Conservation (phyloP, 805 yeast genomes). For the Teunomyces gatunensis region DNA sequence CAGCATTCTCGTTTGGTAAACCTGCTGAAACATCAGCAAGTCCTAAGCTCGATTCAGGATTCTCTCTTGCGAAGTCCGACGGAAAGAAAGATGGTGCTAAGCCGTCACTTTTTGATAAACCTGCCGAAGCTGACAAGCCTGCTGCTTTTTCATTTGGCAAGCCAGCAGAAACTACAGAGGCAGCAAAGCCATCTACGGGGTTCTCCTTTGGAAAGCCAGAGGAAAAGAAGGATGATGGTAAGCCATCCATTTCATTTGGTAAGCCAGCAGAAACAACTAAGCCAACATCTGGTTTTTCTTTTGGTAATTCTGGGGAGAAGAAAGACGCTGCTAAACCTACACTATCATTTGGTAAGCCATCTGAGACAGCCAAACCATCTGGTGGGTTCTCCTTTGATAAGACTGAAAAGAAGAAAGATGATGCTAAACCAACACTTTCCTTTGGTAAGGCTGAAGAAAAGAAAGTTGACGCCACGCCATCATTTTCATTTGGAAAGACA, state of each 20-base stretch:
- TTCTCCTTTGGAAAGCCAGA: slow-evolving; percentile 7
- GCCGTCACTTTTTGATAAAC: background rate
- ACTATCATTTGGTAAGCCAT: slow-evolving; percentile 2
- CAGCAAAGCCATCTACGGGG: background rate
- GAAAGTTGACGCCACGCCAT: background rate
- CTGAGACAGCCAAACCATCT: background rate
- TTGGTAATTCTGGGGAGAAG: slow-evolving; percentile 20
- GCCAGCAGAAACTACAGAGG: slow-evolving; percentile 5
- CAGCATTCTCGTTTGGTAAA: slow-evolving; percentile 4
- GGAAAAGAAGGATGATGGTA: slow-evolving; percentile 4
- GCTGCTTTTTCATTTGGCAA: slow-evolving; percentile 13
- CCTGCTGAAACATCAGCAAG: background rate
- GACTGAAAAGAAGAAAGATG: background rate
- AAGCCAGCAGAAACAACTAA: slow-evolving; percentile 2
- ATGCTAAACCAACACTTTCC: background rate
- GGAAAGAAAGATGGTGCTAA: background rate
- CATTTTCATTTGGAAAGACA: background rate
- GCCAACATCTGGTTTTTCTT: slow-evolving; percentile 12
- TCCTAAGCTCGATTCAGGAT: background rate
- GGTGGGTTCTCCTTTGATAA: background rate
- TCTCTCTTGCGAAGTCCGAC: background rate
- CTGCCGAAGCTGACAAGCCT: slow-evolving; percentile 13
- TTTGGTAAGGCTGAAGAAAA: background rate
- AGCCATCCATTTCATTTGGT: slow-evolving; percentile 9
- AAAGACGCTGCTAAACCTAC: slow-evolving; percentile 13